Evolutionary conservation across 78 protist genomes (phyloP), one percentile per base, ranked within the genome.

Genomic region (Dictyostelium purpureum): DNA sequence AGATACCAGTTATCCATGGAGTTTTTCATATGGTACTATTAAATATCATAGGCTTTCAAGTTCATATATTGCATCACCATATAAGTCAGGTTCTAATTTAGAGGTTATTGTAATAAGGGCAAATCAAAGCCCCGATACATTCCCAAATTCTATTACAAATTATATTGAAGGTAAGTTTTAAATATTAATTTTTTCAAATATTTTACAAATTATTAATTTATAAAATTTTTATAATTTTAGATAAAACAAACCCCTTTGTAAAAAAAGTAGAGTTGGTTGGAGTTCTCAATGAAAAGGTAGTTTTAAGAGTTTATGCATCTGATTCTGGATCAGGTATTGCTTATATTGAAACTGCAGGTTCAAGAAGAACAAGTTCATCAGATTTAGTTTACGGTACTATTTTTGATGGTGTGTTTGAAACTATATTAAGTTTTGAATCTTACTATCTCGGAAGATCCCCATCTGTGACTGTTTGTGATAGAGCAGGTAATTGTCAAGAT

Each of bases 301-400:
- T 69, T 6, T 21, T 69, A n/a, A 69, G 76, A 69, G 14, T 69
- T 11, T 21, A 69, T 38, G 76, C 76, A 19, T 21, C 10, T 40
- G 76, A 69, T 69, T 45, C 35, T 40, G 6, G 35, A 0, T 69
- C 76, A 19, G 76, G 76, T 40, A 69, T 69, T 40, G 12, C 19
- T 2, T n/a, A n/a, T n/a, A 5, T 69, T 0, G 28, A 38, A 9
- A 10, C 7, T 10, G 5, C 2, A 5, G n/a, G 31, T 35, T 18
- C 33, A 6, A 69, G 21, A 2, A 24, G 11, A 1, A 40, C 40
- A 40, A n/a, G n/a, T 21, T 40, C 21, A 40, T n/a, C 49, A 12
- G 81, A 75, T 75, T 33, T 75, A 21, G 81, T 75, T 33, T 51
- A 26, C 26, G 81, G 81, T 35, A 75, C 33, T 9, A 26, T 26